Conservation (phyloP, 305 asterid species). For the Solanum aculeatissimum region DNA sequence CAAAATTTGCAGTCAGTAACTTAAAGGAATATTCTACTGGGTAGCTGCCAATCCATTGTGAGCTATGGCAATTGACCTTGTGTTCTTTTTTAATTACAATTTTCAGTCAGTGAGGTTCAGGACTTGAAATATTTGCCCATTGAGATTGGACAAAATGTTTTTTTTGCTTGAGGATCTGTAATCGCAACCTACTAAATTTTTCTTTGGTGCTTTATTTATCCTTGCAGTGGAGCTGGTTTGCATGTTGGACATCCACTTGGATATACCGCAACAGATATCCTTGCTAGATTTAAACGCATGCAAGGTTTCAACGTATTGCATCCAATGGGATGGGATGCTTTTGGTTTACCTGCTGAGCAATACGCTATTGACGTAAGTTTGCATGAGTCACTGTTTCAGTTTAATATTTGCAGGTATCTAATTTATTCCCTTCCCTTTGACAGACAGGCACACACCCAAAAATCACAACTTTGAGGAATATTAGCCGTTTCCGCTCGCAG, state of each 20-base stretch:
- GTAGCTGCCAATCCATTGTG: neutral
- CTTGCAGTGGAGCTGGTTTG: slow-evolving; percentile 91
- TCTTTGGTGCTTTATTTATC: neutral
- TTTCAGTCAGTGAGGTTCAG: neutral
- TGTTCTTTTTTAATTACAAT: neutral
- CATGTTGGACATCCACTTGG: slow-evolving; percentile 99
- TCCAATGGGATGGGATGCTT: slow-evolving; percentile 99
- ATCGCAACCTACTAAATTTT: neutral
- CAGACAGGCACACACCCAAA: slow-evolving; percentile 97
- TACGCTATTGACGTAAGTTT: slow-evolving; percentile 78
- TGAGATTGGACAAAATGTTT: neutral
- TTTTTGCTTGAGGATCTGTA: neutral
- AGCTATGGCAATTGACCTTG: neutral
- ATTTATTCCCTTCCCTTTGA: slow-evolving; percentile 8
- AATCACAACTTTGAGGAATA: slow-evolving; percentile 67
- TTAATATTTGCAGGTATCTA: neutral
- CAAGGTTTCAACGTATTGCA: slow-evolving; percentile 95
- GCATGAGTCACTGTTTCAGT: neutral
- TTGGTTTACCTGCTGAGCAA: slow-evolving; percentile 98
- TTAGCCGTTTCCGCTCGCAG: slow-evolving; percentile 76
- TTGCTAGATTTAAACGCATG: slow-evolving; percentile 91
- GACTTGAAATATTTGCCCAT: neutral
- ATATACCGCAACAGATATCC: slow-evolving; percentile 93
- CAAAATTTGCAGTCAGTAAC: neutral
- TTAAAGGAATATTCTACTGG: neutral